Evolutionary conservation across 345 rosid species (phyloP).

Genomic region (Hibiscus tridactylites): DNA sequence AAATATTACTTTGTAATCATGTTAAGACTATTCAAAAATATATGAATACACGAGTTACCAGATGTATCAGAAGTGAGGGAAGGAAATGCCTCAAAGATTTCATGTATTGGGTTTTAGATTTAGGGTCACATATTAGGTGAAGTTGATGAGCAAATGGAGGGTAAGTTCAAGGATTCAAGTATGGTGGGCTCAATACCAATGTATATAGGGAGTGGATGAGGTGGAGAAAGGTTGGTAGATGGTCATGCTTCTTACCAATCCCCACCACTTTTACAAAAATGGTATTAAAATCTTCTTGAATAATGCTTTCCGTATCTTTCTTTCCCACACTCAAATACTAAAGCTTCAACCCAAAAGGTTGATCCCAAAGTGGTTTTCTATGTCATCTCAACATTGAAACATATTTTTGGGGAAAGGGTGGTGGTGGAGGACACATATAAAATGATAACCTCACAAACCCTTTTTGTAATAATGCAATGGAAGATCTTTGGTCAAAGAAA

Average conservation of each 20-base stretch:
- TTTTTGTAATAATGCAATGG: neutral
- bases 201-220: slow-evolving; percentile 16
- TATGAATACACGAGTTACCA: neutral
- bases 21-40: neutral
- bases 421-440: neutral
- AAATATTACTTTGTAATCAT: no score
- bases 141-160: slow-evolving; percentile 20
- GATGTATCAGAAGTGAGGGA: neutral
- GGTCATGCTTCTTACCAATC: neutral
- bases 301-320: neutral
- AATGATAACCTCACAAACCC: neutral
- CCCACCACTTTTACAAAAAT: neutral
- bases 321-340: neutral
- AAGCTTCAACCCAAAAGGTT: slow-evolving; percentile 8
- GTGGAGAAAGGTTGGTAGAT: slow-evolving; percentile 13
- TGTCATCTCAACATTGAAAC: neutral
- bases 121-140: slow-evolving; percentile 32
- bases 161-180: slow-evolving; percentile 64
- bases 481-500: neutral
- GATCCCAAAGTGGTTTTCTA: neutral
- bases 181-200: slow-evolving; percentile 25
- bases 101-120: slow-evolving; percentile 22
- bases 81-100: slow-evolving; percentile 1
- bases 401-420: neutral
- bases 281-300: neutral